phyloP scores from a whole-genome alignment of 208 protist species.

The Spongospora subterranea region DNA sequence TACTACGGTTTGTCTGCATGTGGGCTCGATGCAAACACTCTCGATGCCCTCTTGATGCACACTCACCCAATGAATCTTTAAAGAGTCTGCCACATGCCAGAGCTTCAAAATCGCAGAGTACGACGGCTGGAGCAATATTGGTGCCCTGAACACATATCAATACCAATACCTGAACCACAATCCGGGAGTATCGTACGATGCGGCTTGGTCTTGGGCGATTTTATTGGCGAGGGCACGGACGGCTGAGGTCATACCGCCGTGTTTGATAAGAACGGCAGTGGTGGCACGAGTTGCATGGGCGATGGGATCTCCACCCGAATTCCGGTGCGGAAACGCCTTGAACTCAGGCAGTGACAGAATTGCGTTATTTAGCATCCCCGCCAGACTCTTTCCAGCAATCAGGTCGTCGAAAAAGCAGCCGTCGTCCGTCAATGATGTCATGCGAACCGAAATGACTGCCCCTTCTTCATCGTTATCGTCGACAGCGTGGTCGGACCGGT shows the following conservation, averaged over 20 bases:
- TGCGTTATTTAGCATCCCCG: not conserved
- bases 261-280: not conserved
- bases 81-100: constrained; percentile 18
- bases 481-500: not conserved
- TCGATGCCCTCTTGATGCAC: constrained; percentile 34
- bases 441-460: not conserved
- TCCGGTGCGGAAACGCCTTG: not conserved
- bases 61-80: constrained; percentile 3
- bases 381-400: not conserved
- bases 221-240: constrained; percentile 25
- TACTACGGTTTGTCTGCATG: constrained; percentile 7
- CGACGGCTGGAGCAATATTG: not conserved
- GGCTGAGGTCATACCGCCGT: not conserved
- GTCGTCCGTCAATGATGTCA: not conserved
- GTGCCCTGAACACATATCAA: not conserved
- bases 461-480: not conserved
- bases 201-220: not conserved
- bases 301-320: constrained; percentile 31
- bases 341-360: constrained; percentile 1
- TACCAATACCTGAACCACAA: not conserved
- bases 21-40: not conserved
- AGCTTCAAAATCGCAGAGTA: not conserved
- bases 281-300: not conserved
- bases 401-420: not conserved
- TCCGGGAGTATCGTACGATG: not conserved